phyloP scores from a whole-genome alignment of 2,329 filamentous ascomycete species.

The Diaporthe sp. region DNA sequence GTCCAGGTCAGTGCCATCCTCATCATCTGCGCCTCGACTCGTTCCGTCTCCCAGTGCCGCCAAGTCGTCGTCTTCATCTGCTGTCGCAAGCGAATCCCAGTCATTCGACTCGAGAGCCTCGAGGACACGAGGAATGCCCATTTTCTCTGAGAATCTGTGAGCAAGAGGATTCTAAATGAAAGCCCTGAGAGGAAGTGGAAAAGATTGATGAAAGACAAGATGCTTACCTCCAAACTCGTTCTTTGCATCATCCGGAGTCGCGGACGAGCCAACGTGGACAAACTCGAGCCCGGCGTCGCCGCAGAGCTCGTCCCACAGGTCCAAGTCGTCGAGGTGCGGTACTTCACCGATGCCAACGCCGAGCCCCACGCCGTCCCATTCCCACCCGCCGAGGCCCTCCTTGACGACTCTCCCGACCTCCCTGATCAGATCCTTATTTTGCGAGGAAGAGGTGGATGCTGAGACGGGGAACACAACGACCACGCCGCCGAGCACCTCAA shows the following conservation, averaged over 20 bases:
- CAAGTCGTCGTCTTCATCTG: slow-evolving; percentile 52
- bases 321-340: slow-evolving; percentile 54
- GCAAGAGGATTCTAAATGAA: neutral
- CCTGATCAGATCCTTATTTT: slow-evolving; percentile 59
- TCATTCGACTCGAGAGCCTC: slow-evolving; percentile 77
- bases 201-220: slow-evolving; percentile 1
- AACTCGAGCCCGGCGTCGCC: slow-evolving; percentile 73
- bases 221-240: slow-evolving; percentile 73
- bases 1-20: slow-evolving; percentile 56
- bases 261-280: slow-evolving; percentile 59
- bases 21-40: slow-evolving; percentile 45
- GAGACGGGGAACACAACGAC: slow-evolving; percentile 66
- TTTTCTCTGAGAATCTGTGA: slow-evolving; percentile 61
- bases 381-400: slow-evolving; percentile 70
- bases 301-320: slow-evolving; percentile 74
- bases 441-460: slow-evolving; percentile 26
- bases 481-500: slow-evolving; percentile 72
- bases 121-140: slow-evolving; percentile 69
- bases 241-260: slow-evolving; percentile 50
- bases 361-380: slow-evolving; percentile 75
- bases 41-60: slow-evolving; percentile 46
- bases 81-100: slow-evolving; percentile 61
- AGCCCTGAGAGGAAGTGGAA: neutral
- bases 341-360: slow-evolving; percentile 68
- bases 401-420: slow-evolving; percentile 69